phyloP scores from a whole-genome alignment of 345 rosid genomes.

The Stellera chamaejasme region DNA sequence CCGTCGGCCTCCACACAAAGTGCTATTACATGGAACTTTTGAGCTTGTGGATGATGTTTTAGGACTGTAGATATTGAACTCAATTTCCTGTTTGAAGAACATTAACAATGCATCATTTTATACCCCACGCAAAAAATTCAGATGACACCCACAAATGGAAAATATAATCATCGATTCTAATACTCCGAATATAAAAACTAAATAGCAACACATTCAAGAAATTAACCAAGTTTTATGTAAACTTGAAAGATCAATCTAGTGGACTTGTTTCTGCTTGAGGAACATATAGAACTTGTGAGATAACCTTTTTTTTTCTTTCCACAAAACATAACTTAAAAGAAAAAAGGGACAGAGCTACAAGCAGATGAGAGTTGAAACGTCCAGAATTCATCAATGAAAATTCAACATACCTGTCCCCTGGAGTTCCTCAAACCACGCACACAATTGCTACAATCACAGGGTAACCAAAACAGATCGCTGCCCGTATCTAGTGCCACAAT shows the following conservation, averaged over 20 bases:
- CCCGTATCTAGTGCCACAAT: constrained; percentile 94
- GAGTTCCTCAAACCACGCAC: constrained; percentile 26
- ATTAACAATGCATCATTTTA: neutral
- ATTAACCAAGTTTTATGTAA: neutral
- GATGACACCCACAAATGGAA: neutral
- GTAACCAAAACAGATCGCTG: constrained; percentile 92
- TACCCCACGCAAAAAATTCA: neutral
- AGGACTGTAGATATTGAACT: constrained; percentile 48
- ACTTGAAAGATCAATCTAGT: neutral
- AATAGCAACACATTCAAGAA: neutral
- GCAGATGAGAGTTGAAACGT: neutral
- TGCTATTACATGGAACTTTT: constrained; percentile 40
- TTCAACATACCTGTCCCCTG: constrained; percentile 31
- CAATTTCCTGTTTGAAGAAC: constrained; percentile 22
- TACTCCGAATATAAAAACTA: neutral
- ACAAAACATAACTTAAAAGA: neutral
- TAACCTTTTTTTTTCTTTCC: neutral
- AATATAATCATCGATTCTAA: neutral
- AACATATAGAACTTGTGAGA: neutral
- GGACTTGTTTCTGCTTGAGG: neutral
- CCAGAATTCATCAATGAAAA: too few species aligned
- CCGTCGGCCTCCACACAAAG: constrained; percentile 22
- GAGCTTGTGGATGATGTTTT: constrained; percentile 48
- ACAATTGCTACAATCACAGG: constrained; percentile 75
- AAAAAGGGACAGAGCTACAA: neutral